Conservation (phyloP, 306 rosid genomes). For the Inga leiocalycina region DNA sequence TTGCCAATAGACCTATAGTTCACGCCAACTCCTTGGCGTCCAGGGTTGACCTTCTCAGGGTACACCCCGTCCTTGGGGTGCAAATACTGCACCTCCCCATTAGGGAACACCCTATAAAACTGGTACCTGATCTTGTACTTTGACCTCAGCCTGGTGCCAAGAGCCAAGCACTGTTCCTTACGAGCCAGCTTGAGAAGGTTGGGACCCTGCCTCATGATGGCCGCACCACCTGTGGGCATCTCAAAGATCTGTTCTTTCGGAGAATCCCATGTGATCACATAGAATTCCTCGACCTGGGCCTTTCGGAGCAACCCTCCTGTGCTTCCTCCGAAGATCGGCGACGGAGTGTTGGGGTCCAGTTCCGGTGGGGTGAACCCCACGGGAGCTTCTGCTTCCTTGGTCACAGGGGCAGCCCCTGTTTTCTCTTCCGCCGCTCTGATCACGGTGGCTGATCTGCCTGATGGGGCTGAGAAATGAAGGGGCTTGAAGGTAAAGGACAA, state of each 20-base stretch:
- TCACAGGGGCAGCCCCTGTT: conserved; percentile 20
- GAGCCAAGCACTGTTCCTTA: conserved; percentile 97
- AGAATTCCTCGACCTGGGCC: conserved; percentile 96
- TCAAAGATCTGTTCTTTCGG: conserved; percentile 96
- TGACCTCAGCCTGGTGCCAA: conserved; percentile 87
- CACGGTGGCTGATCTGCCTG: conserved; percentile 25
- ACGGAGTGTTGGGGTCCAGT: conserved; percentile 90
- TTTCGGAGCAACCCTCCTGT: conserved; percentile 88
- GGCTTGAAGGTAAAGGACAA: conserved; percentile 69
- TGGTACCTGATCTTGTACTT: conserved; percentile 98
- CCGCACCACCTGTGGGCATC: conserved; percentile 99
- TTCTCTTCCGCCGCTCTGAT: conserved; percentile 45
- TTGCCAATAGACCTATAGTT: conserved; percentile 95
- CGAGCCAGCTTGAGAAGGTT: conserved; percentile 86
- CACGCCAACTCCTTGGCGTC: conserved; percentile 86
- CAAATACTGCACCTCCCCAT: conserved; percentile 93
- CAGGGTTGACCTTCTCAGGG: conserved; percentile 97
- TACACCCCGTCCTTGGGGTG: conserved; percentile 98
- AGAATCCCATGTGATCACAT: conserved; percentile 92
- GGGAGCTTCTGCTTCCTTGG: conserved; percentile 56
- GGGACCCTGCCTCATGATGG: conserved; percentile 94
- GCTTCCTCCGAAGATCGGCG: conserved; percentile 94
- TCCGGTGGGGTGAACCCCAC: conserved; percentile 93
- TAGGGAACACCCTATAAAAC: conserved; percentile 97
- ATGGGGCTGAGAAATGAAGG: conserved; percentile 23